phyloP scores from a whole-genome alignment of 352 stramenopile species.

The Phytophthora citrophthora region DNA sequence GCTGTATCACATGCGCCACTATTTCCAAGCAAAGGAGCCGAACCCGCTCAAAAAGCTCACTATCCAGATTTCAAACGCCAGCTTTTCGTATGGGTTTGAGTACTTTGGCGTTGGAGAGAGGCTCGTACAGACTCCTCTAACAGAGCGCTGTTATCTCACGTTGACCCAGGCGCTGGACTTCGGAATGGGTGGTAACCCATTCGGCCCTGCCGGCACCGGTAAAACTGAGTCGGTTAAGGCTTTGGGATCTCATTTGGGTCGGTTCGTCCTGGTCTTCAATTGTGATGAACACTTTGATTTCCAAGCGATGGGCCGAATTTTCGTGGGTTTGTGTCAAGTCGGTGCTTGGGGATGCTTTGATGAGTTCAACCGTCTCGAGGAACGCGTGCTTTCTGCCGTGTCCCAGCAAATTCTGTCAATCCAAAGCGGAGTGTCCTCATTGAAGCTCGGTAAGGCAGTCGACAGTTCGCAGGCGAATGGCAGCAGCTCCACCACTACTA shows the following conservation, averaged over 20 bases:
- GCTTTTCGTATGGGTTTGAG: conserved; percentile 99
- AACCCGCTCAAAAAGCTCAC: conserved; percentile 93
- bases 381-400: conserved; percentile 99
- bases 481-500: conserved; percentile 49
- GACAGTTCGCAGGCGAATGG: conserved; percentile 31
- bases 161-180: conserved; percentile 99
- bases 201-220: conserved; percentile 99
- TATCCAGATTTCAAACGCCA: conserved; percentile 98
- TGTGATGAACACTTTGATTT: conserved; percentile 99
- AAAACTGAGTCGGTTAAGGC: conserved; percentile 99
- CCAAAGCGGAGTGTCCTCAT: conserved; percentile 95
- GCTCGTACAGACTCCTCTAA: conserved; percentile 99
- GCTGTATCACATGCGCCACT: conserved; percentile 99
- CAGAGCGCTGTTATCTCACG: conserved; percentile 99
- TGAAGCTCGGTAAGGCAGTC: conserved; percentile 65
- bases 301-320: conserved; percentile 99
- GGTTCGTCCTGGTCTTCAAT: conserved; percentile 99
- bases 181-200: conserved; percentile 98
- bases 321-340: conserved; percentile 99
- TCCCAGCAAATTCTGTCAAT: conserved; percentile 99
- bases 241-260: conserved; percentile 97
- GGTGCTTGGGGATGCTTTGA: conserved; percentile 99
- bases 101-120: conserved; percentile 99
- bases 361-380: conserved; percentile 99
- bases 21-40: conserved; percentile 90